Conservation (phyloP, 352 stramenopile genomes). For the Pythium volutum region DNA sequence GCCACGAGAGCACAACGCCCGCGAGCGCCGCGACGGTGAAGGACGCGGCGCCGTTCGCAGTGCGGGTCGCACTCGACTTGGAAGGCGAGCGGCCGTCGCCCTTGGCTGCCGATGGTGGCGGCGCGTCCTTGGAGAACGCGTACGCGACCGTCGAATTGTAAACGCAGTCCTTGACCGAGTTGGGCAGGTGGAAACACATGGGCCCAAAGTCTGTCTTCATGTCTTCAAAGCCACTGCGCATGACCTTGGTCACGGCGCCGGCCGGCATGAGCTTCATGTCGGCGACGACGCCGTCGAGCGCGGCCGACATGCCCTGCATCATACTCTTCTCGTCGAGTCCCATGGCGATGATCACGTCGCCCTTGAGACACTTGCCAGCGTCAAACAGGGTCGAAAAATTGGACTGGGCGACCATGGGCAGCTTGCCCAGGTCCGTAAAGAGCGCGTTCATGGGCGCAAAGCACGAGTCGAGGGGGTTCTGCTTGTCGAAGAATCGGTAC, state of each 20-base stretch:
- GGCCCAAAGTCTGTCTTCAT: constrained; percentile 25
- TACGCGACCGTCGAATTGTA: constrained; percentile 25
- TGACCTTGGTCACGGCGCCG: constrained; percentile 16
- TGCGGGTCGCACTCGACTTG: neutral
- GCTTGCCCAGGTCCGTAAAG: constrained; percentile 29
- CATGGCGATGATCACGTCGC: constrained; percentile 17
- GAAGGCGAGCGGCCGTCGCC: neutral
- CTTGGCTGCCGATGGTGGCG: constrained; percentile 1
- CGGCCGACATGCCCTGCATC: constrained; percentile 6
- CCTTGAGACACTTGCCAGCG: constrained; percentile 24
- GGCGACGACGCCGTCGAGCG: constrained; percentile 20
- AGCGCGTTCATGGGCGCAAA: constrained; percentile 38
- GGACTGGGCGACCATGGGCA: constrained; percentile 27
- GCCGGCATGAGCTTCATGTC: constrained; percentile 24
- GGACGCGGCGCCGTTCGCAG: neutral
- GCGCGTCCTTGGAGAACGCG: constrained; percentile 22
- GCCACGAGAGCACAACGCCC: neutral
- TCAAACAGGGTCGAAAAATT: constrained; percentile 20
- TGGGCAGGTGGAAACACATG: constrained; percentile 30
- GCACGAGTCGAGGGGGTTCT: constrained; percentile 30
- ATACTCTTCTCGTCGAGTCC: constrained; percentile 15
- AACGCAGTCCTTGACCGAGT: constrained; percentile 20
- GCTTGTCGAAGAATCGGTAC: constrained; percentile 31
- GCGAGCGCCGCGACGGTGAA: neutral
- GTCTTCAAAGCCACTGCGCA: constrained; percentile 21